Evolutionary conservation across 2,329 filamentous ascomycete genomes (phyloP).

Genomic region (Aspergillus carbonarius): DNA sequence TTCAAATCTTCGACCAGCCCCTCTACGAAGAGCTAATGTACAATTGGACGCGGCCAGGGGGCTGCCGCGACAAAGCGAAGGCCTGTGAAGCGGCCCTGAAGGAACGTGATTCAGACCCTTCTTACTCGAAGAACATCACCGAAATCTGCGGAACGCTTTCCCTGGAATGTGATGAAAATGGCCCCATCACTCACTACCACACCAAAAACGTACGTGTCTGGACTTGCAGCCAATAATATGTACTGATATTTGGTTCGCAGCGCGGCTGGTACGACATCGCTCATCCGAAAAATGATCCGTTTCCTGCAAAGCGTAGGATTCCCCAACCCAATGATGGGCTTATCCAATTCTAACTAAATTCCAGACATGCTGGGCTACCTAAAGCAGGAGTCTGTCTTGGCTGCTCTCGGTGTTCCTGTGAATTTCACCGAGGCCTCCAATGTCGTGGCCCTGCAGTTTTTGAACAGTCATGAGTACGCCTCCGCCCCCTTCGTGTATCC

Average conservation of each 20-base stretch:
- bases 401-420: constrained; percentile 55
- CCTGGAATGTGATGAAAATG: neutral
- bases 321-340: neutral
- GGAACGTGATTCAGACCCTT: neutral
- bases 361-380: constrained; percentile 42
- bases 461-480: constrained; percentile 42
- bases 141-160: neutral
- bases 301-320: neutral
- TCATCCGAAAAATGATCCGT: neutral
- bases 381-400: constrained; percentile 53
- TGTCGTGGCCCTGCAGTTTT: constrained; percentile 47
- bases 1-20: neutral
- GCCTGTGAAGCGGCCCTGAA: neutral
- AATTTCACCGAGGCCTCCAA: constrained; percentile 51
- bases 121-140: neutral
- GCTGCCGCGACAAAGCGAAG: neutral
- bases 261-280: constrained; percentile 2
- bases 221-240: neutral
- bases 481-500: neutral
- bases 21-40: neutral
- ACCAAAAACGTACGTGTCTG: neutral
- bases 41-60: neutral
- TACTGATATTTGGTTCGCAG: neutral
- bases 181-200: neutral
- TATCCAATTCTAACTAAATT: neutral